These are phyloP conservation scores for Selaginella tamariscina DNA, from an alignment of 75 land plant genomes.

Conservation along the genomic window DNA sequence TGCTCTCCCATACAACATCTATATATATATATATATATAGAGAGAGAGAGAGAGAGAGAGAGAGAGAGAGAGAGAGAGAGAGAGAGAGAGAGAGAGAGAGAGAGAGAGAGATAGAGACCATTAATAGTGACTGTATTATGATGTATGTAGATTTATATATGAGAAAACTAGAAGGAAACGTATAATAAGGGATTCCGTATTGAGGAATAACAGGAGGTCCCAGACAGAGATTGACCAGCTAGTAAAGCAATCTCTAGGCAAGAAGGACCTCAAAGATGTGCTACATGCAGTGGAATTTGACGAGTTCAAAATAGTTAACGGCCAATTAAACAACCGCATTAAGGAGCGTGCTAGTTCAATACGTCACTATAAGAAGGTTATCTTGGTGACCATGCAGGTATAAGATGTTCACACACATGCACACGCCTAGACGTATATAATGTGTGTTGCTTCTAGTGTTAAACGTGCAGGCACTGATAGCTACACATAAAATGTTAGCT, in stretches of 20 bases:
- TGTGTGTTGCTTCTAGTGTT: not conserved
- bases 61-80: no score
- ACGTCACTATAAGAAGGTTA: conserved; percentile 17
- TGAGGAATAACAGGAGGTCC: conserved; percentile 16
- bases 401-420: no score
- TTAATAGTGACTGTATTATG: no score
- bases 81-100: no score
- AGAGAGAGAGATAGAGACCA: no score
- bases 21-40: no score
- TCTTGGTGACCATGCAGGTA: conserved; percentile 19
- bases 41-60: no score
- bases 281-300: conserved; percentile 36
- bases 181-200: conserved; percentile 13
- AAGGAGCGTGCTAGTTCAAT: conserved; percentile 19
- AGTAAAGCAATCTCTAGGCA: conserved; percentile 13
- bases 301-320: conserved; percentile 23
- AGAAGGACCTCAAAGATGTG: conserved; percentile 28
- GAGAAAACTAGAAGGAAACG: conserved; percentile 16
- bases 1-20: no score
- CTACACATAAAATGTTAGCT: not conserved
- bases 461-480: conserved; percentile 1
- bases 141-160: conserved; percentile 24
- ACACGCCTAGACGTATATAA: not conserved
- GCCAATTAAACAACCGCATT: conserved; percentile 16
- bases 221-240: conserved; percentile 16